phyloP scores from a whole-genome alignment of 805 yeast species.

The Starmerella vitae region DNA sequence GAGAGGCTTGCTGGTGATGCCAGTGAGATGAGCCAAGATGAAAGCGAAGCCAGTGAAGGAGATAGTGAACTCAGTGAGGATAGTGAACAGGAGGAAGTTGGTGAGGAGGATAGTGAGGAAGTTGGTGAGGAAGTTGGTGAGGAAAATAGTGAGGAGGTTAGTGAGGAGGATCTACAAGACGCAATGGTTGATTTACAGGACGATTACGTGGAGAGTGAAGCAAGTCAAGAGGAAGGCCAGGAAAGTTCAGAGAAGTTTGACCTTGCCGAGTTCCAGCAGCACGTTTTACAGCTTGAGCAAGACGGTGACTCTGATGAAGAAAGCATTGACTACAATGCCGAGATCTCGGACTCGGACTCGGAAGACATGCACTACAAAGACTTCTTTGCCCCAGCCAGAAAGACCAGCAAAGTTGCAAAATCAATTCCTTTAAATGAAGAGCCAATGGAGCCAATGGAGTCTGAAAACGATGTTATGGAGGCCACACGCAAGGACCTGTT shows the following conservation, averaged over 20 bases:
- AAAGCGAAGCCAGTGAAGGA: slow-evolving; percentile 5
- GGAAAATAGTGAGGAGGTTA: slow-evolving; percentile 24
- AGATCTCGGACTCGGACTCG: slow-evolving; percentile 34
- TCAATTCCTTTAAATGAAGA: slow-evolving; percentile 11
- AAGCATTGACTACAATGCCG: slow-evolving; percentile 35
- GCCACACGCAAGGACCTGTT: slow-evolving; percentile 28
- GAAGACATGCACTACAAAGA: slow-evolving; percentile 29
- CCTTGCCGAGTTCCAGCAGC: slow-evolving; percentile 69
- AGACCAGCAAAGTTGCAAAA: slow-evolving; percentile 10
- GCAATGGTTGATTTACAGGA: slow-evolving; percentile 24
- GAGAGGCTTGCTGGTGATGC: slow-evolving; percentile 25
- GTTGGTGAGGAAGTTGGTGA: slow-evolving; percentile 22
- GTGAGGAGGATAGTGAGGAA: slow-evolving; percentile 20
- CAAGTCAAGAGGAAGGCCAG: slow-evolving; percentile 19
- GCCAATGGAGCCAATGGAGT: slow-evolving; percentile 17
- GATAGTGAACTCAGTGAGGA: slow-evolving; percentile 3
- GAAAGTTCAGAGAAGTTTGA: slow-evolving; percentile 45
- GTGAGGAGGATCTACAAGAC: slow-evolving; percentile 21
- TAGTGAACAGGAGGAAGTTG: slow-evolving; percentile 12
- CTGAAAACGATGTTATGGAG: slow-evolving; percentile 24
- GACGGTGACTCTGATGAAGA: slow-evolving; percentile 35
- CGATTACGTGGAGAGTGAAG: slow-evolving; percentile 23
- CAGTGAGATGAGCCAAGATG: slow-evolving; percentile 4
- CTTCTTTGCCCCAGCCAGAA: slow-evolving; percentile 30
- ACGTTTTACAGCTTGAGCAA: slow-evolving; percentile 50